Conservation (phyloP, 768 basidiomycete species). For the Hysterangium stoloniferum region DNA sequence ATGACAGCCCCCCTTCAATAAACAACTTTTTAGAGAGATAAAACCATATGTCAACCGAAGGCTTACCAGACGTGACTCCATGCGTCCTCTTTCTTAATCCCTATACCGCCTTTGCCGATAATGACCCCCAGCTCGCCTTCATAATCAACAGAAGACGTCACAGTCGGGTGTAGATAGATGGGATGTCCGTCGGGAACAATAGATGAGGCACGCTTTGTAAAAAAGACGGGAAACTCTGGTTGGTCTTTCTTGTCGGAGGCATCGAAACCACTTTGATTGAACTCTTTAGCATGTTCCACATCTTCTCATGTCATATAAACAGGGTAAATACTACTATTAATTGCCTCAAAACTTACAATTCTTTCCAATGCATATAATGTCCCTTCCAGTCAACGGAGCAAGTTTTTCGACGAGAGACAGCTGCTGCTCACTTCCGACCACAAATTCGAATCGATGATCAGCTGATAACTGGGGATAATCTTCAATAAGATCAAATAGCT, state of each 20-base stretch:
- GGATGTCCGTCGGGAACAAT: constrained; percentile 17
- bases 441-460: background rate
- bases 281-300: constrained; percentile 3
- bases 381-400: constrained; percentile 19
- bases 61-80: constrained; percentile 21
- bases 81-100: constrained; percentile 20
- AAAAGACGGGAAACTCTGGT: constrained; percentile 19
- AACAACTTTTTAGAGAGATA: background rate
- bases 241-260: constrained; percentile 13
- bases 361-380: constrained; percentile 22
- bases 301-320: background rate
- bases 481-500: constrained; percentile 5
- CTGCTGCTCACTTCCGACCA: constrained; percentile 10
- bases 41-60: background rate
- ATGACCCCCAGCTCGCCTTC: constrained; percentile 24
- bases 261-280: constrained; percentile 8
- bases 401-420: constrained; percentile 17
- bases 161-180: constrained; percentile 20
- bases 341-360: constrained; percentile 20
- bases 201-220: constrained; percentile 24
- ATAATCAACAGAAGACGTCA: constrained; percentile 22
- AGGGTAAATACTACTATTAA: background rate
- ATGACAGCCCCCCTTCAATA: constrained; percentile 13
- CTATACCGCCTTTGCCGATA: constrained; percentile 20
- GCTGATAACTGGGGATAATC: background rate